Evolutionary conservation across 495 filamentous ascomycete species (phyloP).

Genomic region (Neurospora discreta): DNA sequence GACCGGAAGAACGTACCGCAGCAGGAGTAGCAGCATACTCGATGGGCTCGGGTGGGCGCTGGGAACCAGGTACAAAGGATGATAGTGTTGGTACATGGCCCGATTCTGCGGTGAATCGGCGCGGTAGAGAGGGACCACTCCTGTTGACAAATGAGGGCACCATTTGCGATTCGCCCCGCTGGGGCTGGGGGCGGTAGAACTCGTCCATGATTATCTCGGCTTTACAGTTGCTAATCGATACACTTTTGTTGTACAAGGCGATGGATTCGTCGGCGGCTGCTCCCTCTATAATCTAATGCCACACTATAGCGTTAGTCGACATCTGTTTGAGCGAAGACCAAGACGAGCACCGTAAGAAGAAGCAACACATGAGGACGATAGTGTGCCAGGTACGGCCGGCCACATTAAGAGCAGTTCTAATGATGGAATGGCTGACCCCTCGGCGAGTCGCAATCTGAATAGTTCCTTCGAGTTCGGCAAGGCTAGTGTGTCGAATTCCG

Average conservation of each 20-base stretch:
- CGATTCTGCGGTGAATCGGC: constrained; percentile 89
- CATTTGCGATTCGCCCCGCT: constrained; percentile 58
- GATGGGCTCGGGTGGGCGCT: constrained; percentile 29
- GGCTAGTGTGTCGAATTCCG: not conserved
- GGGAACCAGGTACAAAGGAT: constrained; percentile 42
- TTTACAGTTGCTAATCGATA: constrained; percentile 25
- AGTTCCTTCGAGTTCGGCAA: not conserved
- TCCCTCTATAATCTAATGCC: constrained; percentile 16
- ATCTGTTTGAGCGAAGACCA: not conserved
- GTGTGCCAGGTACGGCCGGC: not conserved
- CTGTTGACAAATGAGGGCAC: constrained; percentile 53
- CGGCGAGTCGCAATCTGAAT: not conserved
- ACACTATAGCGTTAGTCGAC: not conserved
- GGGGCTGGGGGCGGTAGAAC: constrained; percentile 57
- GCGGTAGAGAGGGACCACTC: constrained; percentile 54
- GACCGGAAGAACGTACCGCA: constrained; percentile 24
- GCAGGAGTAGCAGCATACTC: constrained; percentile 27
- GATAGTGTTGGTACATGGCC: constrained; percentile 75
- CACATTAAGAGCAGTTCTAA: not conserved
- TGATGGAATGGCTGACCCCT: not conserved
- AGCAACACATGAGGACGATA: not conserved
- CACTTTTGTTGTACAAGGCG: constrained; percentile 34
- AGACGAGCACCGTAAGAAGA: not conserved
- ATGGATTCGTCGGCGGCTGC: constrained; percentile 22
- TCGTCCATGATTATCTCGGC: constrained; percentile 38